These are phyloP conservation scores for Hyaloperonospora arabidopsidis DNA, from an alignment of 352 stramenopile species.

Conservation along the genomic window DNA sequence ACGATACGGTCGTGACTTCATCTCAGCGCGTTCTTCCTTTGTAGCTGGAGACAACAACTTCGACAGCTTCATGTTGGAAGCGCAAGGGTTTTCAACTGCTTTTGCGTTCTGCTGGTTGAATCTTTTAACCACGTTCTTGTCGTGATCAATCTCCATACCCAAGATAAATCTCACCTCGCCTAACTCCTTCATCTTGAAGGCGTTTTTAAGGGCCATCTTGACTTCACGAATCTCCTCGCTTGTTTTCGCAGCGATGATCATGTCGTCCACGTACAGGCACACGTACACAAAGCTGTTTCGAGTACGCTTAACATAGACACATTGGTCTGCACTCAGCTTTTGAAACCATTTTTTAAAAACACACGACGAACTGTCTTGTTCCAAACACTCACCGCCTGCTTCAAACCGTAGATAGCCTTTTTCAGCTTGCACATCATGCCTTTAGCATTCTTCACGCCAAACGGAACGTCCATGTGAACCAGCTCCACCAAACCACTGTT, in stretches of 20 bases:
- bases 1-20: too few species aligned
- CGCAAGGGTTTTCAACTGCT: too few species aligned
- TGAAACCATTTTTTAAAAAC: background rate
- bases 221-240: too few species aligned
- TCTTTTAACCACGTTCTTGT: background rate
- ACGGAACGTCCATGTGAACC: background rate
- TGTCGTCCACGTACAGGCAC: slow-evolving; percentile 2
- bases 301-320: background rate
- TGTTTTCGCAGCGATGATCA: background rate
- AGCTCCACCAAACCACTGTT: background rate
- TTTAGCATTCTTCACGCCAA: background rate
- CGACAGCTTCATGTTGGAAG: too few species aligned
- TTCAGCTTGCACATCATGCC: background rate
- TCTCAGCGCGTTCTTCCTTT: too few species aligned
- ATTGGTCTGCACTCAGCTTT: background rate
- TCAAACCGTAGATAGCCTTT: background rate
- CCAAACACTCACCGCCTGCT: background rate
- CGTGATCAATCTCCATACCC: background rate
- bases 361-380: background rate
- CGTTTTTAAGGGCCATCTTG: too few species aligned
- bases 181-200: background rate
- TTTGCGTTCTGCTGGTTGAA: slow-evolving; percentile 2
- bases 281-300: background rate
- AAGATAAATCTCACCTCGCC: background rate
- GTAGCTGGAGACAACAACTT: too few species aligned